phyloP scores from a whole-genome alignment of 495 filamentous ascomycete species.

The Staphylotrichum longicolle region DNA sequence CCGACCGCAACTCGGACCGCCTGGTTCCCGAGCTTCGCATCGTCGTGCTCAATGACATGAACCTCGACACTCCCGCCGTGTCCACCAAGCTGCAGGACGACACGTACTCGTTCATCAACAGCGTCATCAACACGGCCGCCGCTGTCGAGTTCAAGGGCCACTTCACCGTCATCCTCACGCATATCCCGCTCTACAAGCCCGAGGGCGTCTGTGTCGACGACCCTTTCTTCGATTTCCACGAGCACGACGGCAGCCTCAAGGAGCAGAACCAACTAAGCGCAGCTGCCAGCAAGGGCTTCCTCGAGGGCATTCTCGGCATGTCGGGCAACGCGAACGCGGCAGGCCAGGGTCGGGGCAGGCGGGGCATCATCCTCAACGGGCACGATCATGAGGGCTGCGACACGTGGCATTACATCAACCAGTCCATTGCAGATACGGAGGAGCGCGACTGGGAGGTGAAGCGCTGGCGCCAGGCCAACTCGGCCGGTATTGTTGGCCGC shows the following conservation, averaged over 20 bases:
- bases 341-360: constrained; percentile 57
- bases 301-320: constrained; percentile 79
- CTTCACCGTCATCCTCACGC: constrained; percentile 82
- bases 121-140: constrained; percentile 61
- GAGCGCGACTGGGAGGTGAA: constrained; percentile 42
- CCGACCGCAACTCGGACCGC: constrained; percentile 39
- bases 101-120: constrained; percentile 76
- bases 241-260: constrained; percentile 66
- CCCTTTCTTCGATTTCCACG: constrained; percentile 73
- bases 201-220: constrained; percentile 79
- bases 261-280: constrained; percentile 90
- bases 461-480: constrained; percentile 39
- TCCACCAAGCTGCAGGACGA: constrained; percentile 62
- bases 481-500: constrained; percentile 33
- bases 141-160: constrained; percentile 64
- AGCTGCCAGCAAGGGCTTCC: constrained; percentile 61
- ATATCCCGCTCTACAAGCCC: constrained; percentile 84
- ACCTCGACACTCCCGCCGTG: constrained; percentile 78
- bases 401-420: constrained; percentile 72
- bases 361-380: constrained; percentile 75
- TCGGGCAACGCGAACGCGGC: constrained; percentile 56
- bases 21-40: constrained; percentile 66
- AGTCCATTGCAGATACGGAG: constrained; percentile 35
- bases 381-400: constrained; percentile 96
- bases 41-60: constrained; percentile 85